These are phyloP conservation scores for Teunomyces funiuensis DNA, from an alignment of 805 yeast genomes.

Conservation along the genomic window DNA sequence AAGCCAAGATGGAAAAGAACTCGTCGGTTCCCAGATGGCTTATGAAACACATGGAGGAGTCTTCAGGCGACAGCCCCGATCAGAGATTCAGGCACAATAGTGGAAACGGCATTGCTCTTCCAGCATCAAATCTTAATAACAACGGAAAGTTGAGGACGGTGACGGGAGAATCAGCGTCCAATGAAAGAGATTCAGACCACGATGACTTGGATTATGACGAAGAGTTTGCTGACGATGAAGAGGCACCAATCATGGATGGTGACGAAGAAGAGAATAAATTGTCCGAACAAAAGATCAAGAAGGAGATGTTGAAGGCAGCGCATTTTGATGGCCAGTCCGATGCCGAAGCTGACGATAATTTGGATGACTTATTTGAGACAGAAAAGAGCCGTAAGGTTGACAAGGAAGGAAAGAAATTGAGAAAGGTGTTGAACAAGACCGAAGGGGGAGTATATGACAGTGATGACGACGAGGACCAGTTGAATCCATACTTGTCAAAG, in stretches of 20 bases:
- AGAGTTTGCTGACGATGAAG: conserved; percentile 98
- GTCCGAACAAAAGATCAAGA: conserved; percentile 79
- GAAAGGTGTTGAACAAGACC: conserved; percentile 78
- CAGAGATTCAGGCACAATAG: conserved; percentile 41
- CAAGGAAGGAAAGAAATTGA: conserved; percentile 84
- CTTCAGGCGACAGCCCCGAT: conserved; percentile 52
- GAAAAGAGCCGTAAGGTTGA: conserved; percentile 67
- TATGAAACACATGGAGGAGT: conserved; percentile 81
- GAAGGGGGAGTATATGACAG: conserved; percentile 89
- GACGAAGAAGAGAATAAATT: conserved; percentile 92
- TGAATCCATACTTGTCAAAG: conserved; percentile 70
- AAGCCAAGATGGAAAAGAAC: conserved; percentile 84
- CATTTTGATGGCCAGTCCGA: conserved; percentile 66
- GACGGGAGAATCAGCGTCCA: conserved; percentile 42
- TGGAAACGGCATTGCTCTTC: conserved; percentile 9
- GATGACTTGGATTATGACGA: conserved; percentile 95
- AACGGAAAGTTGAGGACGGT: conserved; percentile 39
- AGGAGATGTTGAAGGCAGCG: conserved; percentile 80
- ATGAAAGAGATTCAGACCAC: conserved; percentile 68
- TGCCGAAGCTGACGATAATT: conserved; percentile 57
- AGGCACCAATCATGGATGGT: conserved; percentile 96
- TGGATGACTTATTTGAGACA: conserved; percentile 71
- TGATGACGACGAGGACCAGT: conserved; percentile 64
- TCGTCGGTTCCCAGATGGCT: conserved; percentile 87
- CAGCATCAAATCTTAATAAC: conserved; percentile 8